Evolutionary conservation across 2,329 filamentous ascomycete species (phyloP).

Genomic region (Fusarium chuoi): DNA sequence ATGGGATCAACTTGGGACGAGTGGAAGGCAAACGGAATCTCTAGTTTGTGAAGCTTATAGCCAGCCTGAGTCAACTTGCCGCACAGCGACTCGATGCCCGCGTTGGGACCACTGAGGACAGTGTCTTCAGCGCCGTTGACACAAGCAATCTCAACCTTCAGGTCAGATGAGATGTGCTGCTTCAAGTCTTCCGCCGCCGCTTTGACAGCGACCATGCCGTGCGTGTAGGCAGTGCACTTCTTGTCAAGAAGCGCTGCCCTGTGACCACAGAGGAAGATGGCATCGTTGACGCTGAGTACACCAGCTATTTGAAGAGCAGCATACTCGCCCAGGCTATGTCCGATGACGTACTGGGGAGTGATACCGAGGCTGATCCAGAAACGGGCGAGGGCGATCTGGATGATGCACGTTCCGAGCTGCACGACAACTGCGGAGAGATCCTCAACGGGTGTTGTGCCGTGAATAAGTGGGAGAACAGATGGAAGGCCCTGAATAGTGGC

Average conservation of each 20-base stretch:
- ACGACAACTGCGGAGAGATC: neutral
- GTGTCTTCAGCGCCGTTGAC: conserved; percentile 80
- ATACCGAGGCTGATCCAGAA: conserved; percentile 53
- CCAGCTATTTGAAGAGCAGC: conserved; percentile 67
- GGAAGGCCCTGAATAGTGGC: neutral
- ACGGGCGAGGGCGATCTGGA: conserved; percentile 27
- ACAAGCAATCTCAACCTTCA: conserved; percentile 69
- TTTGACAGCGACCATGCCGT: conserved; percentile 25
- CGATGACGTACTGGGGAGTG: conserved; percentile 56
- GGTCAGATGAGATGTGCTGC: conserved; percentile 42
- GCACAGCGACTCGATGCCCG: conserved; percentile 57
- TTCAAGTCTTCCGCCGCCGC: neutral
- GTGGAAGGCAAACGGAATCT: conserved; percentile 65
- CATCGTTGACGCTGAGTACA: conserved; percentile 69
- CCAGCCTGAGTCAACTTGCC: conserved; percentile 45
- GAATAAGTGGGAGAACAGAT: neutral
- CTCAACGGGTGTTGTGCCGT: neutral
- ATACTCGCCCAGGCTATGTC: conserved; percentile 54
- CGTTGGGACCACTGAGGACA: conserved; percentile 67
- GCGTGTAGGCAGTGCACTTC: conserved; percentile 16
- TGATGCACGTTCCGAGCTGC: neutral
- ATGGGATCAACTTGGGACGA: conserved; percentile 65
- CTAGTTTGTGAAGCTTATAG: conserved; percentile 59
- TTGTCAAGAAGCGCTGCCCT: neutral
- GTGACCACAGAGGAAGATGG: conserved; percentile 69